Conservation (phyloP, 164 flowering plant species). For the Annona squamosa region DNA sequence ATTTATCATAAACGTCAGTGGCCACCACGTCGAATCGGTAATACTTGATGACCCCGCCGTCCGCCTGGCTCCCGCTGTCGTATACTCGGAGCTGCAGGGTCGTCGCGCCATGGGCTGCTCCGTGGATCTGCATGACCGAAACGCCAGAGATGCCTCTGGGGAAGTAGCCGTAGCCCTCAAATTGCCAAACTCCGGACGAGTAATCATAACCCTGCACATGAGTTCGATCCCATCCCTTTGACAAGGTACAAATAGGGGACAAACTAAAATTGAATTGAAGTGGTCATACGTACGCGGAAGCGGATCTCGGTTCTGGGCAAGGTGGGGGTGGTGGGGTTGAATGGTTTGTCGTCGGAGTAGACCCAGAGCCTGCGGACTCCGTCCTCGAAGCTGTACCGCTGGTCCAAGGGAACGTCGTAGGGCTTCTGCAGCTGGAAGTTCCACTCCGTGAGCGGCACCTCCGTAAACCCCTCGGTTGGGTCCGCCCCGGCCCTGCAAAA, state of each 20-base stretch:
- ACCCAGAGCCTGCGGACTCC: conserved; percentile 33
- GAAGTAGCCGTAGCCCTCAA: conserved; percentile 12
- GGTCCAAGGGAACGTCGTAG: conserved; percentile 7
- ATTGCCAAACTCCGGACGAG: conserved; percentile 21
- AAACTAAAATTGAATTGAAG: too few species aligned
- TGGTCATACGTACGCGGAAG: background rate
- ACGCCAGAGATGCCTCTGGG: conserved; percentile 14
- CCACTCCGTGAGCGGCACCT: background rate
- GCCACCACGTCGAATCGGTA: conserved; percentile 4
- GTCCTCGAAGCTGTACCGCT: conserved; percentile 13
- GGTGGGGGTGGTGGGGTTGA: conserved; percentile 16
- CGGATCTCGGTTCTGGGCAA: conserved; percentile 23
- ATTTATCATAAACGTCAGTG: conserved; percentile 20
- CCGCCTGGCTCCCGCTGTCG: background rate
- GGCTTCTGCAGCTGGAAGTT: conserved; percentile 15
- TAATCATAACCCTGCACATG: conserved; percentile 24
- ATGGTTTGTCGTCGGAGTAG: conserved; percentile 23
- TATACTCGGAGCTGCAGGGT: conserved; percentile 8
- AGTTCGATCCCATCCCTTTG: too few species aligned
- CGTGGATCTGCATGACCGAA: conserved; percentile 8
- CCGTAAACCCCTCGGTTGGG: conserved; percentile 10
- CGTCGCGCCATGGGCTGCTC: conserved; percentile 2
- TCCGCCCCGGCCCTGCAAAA: background rate
- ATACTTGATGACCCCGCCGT: conserved; percentile 11
- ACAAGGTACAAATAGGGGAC: too few species aligned